Conservation (phyloP, 2,329 filamentous ascomycete genomes). For the Neonectria neomacrospora region DNA sequence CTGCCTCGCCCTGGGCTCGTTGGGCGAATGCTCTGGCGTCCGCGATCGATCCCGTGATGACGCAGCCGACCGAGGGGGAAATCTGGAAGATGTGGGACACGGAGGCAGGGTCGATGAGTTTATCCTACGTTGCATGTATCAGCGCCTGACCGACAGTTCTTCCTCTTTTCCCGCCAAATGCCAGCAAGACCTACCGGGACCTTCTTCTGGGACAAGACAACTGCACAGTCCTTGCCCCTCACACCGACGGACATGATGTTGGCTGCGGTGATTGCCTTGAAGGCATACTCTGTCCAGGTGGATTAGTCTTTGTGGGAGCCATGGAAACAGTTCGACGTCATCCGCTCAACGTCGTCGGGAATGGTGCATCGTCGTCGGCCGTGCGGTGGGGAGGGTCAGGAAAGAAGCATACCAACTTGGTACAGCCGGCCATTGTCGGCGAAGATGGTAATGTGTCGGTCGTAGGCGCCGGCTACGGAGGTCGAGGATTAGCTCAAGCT, state of each 20-base stretch:
- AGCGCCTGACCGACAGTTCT: constrained; percentile 27
- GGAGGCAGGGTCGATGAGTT: constrained; percentile 96
- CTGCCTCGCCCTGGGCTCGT: constrained; percentile 93
- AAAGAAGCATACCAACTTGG: constrained; percentile 86
- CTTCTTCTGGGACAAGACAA: constrained; percentile 99
- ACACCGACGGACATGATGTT: constrained; percentile 99
- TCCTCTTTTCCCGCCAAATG: neutral
- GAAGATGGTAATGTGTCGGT: constrained; percentile 99
- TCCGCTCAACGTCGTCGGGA: constrained; percentile 30
- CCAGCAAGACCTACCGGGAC: constrained; percentile 79
- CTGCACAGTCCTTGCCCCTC: constrained; percentile 95
- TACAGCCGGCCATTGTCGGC: constrained; percentile 98
- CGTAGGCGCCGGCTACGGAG: constrained; percentile 77
- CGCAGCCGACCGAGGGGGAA: constrained; percentile 94
- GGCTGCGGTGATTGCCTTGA: constrained; percentile 99
- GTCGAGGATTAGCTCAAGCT: constrained; percentile 45
- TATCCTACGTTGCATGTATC: constrained; percentile 73
- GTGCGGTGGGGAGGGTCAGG: constrained; percentile 13
- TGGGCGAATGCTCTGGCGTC: constrained; percentile 94
- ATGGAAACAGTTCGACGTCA: constrained; percentile 12
- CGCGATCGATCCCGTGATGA: constrained; percentile 98
- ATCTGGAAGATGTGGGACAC: constrained; percentile 98
- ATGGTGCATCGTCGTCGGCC: constrained; percentile 27
- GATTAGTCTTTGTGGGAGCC: constrained; percentile 38
- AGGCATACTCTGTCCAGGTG: constrained; percentile 87